Evolutionary conservation across 1,284 basidiomycete genomes (phyloP).

Genomic region (Pisolithus thermaeus): DNA sequence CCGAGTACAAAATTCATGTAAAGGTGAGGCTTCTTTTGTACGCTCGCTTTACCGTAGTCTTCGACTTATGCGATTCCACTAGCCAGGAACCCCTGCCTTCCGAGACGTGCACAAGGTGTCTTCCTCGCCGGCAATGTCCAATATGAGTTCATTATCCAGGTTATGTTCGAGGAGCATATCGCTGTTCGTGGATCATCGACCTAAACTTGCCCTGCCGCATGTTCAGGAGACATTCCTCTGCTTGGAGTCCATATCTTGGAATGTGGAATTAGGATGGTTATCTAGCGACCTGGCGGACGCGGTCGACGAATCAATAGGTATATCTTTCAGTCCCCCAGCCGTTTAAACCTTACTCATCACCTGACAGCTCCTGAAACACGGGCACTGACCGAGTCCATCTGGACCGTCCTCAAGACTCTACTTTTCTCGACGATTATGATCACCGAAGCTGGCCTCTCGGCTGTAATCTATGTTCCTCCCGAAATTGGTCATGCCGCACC

Average conservation of each 20-base stretch:
- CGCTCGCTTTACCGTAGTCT: constrained; percentile 1
- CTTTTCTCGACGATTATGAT: constrained; percentile 67
- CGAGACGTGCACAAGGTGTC: constrained; percentile 33
- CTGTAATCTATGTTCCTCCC: constrained; percentile 45
- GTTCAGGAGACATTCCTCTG: constrained; percentile 39
- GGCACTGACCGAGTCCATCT: constrained; percentile 42
- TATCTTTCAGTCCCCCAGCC: constrained; percentile 1
- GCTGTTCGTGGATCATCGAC: constrained; percentile 42
- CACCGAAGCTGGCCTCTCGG: constrained; percentile 52
- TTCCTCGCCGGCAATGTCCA: constrained; percentile 40
- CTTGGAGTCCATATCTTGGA: constrained; percentile 34
- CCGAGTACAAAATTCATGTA: too few relatives aligned
- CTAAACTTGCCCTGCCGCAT: constrained; percentile 39
- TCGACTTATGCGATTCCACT: constrained; percentile 1
- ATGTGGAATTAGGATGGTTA: constrained; percentile 52
- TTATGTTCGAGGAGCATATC: constrained; percentile 43
- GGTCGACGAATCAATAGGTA: constrained; percentile 36
- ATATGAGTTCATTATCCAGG: constrained; percentile 25
- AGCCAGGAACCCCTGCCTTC: constrained; percentile 26
- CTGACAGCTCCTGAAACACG: constrained; percentile 35
- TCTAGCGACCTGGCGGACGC: constrained; percentile 36
- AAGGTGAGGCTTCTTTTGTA: too few relatives aligned
- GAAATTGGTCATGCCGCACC: constrained; percentile 32
- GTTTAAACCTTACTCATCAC: background rate
- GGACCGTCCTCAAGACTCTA: constrained; percentile 63